phyloP scores from a whole-genome alignment of 1,284 basidiomycete genomes.

The Apiotrichum gamsii region DNA sequence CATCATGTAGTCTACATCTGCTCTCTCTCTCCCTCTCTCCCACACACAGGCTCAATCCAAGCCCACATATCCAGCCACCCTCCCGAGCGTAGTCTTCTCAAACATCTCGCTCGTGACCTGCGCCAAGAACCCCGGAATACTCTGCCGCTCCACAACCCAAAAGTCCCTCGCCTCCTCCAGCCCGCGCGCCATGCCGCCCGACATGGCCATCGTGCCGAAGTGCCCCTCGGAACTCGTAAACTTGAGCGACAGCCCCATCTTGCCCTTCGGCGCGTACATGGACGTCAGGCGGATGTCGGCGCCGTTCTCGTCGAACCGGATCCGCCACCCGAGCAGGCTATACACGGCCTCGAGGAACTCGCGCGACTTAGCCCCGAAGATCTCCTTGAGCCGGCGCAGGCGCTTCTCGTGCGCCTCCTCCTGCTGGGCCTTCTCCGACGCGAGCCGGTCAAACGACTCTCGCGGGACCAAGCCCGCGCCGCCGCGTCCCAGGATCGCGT shows the following conservation, averaged over 20 bases:
- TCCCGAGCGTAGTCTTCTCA: constrained; percentile 47
- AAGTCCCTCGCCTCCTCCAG: constrained; percentile 50
- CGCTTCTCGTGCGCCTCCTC: constrained; percentile 51
- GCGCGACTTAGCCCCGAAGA: constrained; percentile 51
- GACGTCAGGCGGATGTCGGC: constrained; percentile 52
- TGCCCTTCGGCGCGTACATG: constrained; percentile 52
- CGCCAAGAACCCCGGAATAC: constrained; percentile 52
- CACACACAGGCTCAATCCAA: too few species aligned
- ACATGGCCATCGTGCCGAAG: constrained; percentile 51
- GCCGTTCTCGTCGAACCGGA: constrained; percentile 53
- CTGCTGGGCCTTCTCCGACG: constrained; percentile 47
- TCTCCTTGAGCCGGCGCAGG: constrained; percentile 50
- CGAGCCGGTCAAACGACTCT: constrained; percentile 48
- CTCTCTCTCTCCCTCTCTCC: too few species aligned
- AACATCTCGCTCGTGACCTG: constrained; percentile 52
- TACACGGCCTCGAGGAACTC: constrained; percentile 54
- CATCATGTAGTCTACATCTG: too few species aligned
- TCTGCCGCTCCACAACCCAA: constrained; percentile 51
- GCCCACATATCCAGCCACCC: constrained; percentile 42
- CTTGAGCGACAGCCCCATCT: constrained; percentile 49
- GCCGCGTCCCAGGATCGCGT: background rate
- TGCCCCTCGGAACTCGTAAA: constrained; percentile 49
- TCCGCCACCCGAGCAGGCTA: constrained; percentile 53
- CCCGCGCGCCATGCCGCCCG: constrained; percentile 44
- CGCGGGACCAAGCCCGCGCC: constrained; percentile 44